Conservation (phyloP, 106 monocot genomes). For the Platanthera zijinensis region DNA sequence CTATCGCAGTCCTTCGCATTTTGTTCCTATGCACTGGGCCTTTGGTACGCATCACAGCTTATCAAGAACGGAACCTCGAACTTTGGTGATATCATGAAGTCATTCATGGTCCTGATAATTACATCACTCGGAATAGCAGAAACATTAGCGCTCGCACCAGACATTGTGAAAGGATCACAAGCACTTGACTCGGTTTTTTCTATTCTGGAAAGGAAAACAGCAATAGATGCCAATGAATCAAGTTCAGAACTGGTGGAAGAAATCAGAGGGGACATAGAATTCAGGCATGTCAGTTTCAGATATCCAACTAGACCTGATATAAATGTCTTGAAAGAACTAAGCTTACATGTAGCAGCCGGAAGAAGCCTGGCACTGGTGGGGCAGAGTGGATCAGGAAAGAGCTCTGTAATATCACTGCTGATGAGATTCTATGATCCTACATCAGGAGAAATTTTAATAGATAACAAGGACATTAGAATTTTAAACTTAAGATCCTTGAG, state of each 20-base stretch:
- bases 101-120: slow-evolving; percentile 41
- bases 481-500: slow-evolving; percentile 26
- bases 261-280: slow-evolving; percentile 26
- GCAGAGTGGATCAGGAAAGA: slow-evolving; percentile 28
- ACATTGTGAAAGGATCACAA: slow-evolving; percentile 26
- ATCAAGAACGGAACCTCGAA: slow-evolving; percentile 24
- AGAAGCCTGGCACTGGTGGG: slow-evolving; percentile 23
- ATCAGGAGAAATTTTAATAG: slow-evolving; percentile 14
- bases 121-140: slow-evolving; percentile 40
- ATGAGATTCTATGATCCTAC: slow-evolving; percentile 33
- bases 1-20: slow-evolving; percentile 37
- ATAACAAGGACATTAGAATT: slow-evolving; percentile 16
- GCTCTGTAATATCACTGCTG: slow-evolving; percentile 23
- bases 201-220: slow-evolving; percentile 23
- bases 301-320: slow-evolving; percentile 24
- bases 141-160: slow-evolving; percentile 32
- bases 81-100: slow-evolving; percentile 34
- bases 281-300: slow-evolving; percentile 18
- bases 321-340: slow-evolving; percentile 13
- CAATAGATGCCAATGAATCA: slow-evolving; percentile 25
- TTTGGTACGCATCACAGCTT: slow-evolving; percentile 48
- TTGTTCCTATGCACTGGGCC: slow-evolving; percentile 42
- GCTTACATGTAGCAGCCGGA: slow-evolving; percentile 14
- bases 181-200: slow-evolving; percentile 29
- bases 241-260: slow-evolving; percentile 15